A percentile compares a stretch with the other conserved stretches of the same genome.
phyloP scores from a whole-genome alignment of 805 yeast genomes.

The Kodamaea kaohsiungensis region DNA sequence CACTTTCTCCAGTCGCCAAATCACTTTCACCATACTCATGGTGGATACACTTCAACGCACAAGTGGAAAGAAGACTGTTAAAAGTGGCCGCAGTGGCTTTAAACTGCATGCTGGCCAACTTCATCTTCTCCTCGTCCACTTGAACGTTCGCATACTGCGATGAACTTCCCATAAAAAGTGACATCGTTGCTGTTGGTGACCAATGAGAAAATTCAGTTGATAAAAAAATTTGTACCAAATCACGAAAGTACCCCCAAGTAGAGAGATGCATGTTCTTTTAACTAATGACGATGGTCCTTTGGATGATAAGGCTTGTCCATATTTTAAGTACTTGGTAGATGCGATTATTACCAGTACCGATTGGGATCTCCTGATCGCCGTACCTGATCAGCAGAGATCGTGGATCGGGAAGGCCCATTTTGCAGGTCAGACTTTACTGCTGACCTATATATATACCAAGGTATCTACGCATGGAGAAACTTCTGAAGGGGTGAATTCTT shows the following conservation, averaged over 20 bases:
- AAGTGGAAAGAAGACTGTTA: slow-evolving; percentile 54
- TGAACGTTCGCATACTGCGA: slow-evolving; percentile 44
- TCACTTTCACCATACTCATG: slow-evolving; percentile 85
- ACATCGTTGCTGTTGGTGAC: slow-evolving; percentile 43
- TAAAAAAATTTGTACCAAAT: neutral
- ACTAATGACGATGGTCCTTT: slow-evolving; percentile 98
- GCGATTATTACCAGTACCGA: slow-evolving; percentile 64
- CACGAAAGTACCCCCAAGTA: neutral
- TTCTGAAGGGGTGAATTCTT: slow-evolving; percentile 35
- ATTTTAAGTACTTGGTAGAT: slow-evolving; percentile 76
- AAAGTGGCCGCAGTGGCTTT: slow-evolving; percentile 52
- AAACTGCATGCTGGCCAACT: slow-evolving; percentile 66
- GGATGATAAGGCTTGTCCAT: slow-evolving; percentile 76
- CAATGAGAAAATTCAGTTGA: neutral
- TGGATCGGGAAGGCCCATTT: slow-evolving; percentile 99
- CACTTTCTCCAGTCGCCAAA: slow-evolving; percentile 77
- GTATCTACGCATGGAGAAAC: slow-evolving; percentile 32
- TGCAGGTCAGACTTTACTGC: slow-evolving; percentile 66
- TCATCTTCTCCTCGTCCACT: slow-evolving; percentile 60
- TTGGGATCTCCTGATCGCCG: slow-evolving; percentile 83
- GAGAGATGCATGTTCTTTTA: slow-evolving; percentile 51
- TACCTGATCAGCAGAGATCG: slow-evolving; percentile 84
- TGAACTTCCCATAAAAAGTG: slow-evolving; percentile 56
- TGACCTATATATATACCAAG: slow-evolving; percentile 62
- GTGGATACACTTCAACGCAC: slow-evolving; percentile 79